Conservation (phyloP, 2,329 filamentous ascomycete genomes). For the Chrysoporthe deuterocubensis region DNA sequence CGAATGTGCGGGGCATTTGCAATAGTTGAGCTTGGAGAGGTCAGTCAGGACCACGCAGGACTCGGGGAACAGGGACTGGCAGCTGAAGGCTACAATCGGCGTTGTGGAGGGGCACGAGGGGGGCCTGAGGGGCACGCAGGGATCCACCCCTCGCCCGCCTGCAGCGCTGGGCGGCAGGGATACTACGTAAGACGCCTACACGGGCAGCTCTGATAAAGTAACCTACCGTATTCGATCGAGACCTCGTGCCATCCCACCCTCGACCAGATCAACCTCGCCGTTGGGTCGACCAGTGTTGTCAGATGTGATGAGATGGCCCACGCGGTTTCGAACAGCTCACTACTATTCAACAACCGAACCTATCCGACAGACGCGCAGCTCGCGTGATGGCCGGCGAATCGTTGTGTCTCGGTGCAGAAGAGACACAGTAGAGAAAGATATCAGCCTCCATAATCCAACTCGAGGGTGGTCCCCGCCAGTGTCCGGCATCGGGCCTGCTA, state of each 20-base stretch:
- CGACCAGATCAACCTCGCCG: neutral
- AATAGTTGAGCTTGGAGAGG: conserved; percentile 20
- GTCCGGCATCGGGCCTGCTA: too few relatives aligned
- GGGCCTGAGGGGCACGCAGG: neutral
- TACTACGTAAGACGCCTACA: neutral
- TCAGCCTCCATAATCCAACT: too few relatives aligned
- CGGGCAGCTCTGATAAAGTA: conserved; percentile 6
- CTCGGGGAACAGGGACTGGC: conserved; percentile 14
- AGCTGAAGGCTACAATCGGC: conserved; percentile 15
- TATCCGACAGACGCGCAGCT: too few relatives aligned
- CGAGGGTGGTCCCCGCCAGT: too few relatives aligned
- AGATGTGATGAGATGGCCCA: too few relatives aligned
- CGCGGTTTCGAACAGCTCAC: too few relatives aligned
- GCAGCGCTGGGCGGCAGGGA: neutral
- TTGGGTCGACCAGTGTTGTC: too few relatives aligned
- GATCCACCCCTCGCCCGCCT: neutral
- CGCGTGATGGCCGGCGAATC: too few relatives aligned
- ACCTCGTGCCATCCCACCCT: neutral
- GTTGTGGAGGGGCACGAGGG: neutral
- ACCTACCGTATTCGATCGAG: neutral
- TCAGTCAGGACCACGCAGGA: neutral
- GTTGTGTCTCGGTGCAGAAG: too few relatives aligned
- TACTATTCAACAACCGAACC: neutral
- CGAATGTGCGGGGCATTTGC: conserved; percentile 52
- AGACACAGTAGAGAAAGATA: too few relatives aligned